Base-by-base conservation (phyloP, 805 yeast species). In the Priceomyces medius region DNA sequence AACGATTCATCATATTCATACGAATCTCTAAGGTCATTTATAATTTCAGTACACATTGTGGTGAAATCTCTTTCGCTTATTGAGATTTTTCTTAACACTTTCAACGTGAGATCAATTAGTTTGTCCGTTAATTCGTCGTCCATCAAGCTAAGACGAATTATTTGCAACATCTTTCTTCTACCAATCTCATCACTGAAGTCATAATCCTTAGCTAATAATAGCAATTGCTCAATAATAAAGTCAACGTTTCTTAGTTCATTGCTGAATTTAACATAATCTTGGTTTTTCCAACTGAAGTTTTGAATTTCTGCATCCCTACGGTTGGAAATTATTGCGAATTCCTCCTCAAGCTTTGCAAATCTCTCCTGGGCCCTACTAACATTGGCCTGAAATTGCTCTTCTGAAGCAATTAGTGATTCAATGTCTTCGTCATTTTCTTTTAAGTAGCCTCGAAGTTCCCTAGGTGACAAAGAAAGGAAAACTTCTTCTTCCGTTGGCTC, bases 111-210 rank as follows among this genome's bases (percentile, higher is more conserved):
- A 28, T 75, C 74, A 19, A 80, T 73, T 21, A 81, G 65, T 5
- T 64, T 56, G 43, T 79, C 88, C 1, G 79, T 61, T 19, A 85
- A 66, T 12, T 74, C 68, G 39, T 79, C 83, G 31, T 76, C 72
- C 1, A 82, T 73, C 43, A 85, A 64, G n/a, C 81, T 68, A 17
- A 78, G 68, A 45, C 73, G 58, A 18, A 68, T 58, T 8, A 67
- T 58, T 26, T 68, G 70, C 29, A 85, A 64, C 79, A 88, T 80
- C 34, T 80, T 80, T 58, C 96, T 76, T 55, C 97, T 77, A 16
- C 97, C 97, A 35, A 85, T 77, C 60, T 90, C 96, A 66, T 93
- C 97, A 51, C 88, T 83, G 54, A 80, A 88, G 59, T 93, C 98
- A 55, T 84, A 85, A 28, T 78, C 77, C 20, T 76, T 75, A 0